These are phyloP conservation scores for Maudiozyma barnettii DNA, from an alignment of 805 yeast genomes.

Conservation along the genomic window DNA sequence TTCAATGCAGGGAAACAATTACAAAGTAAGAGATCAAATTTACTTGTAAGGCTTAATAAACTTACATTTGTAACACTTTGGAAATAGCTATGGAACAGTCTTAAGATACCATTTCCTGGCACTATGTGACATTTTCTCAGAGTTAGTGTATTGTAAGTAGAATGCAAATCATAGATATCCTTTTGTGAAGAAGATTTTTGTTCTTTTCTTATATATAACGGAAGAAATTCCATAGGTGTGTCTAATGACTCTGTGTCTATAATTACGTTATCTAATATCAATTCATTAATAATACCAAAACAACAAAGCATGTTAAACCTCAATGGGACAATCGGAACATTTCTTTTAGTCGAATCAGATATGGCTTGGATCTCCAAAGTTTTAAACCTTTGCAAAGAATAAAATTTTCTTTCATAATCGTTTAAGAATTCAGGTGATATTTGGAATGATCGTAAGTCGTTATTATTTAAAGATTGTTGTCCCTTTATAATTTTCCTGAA, in stretches of 20 bases:
- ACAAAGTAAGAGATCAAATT: constrained; percentile 40
- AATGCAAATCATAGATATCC: constrained; percentile 25
- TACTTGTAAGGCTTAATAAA: constrained; percentile 33
- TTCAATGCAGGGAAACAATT: constrained; percentile 36
- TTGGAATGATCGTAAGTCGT: constrained; percentile 25
- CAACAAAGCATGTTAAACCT: constrained; percentile 39
- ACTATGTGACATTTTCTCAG: constrained; percentile 30
- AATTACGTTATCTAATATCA: constrained; percentile 38
- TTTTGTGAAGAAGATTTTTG: constrained; percentile 1
- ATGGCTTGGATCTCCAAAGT: constrained; percentile 18
- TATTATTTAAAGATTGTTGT: constrained; percentile 24
- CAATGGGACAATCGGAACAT: constrained; percentile 13
- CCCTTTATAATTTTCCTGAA: constrained; percentile 27
- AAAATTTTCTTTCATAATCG: constrained; percentile 22
- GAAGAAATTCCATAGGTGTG: constrained; percentile 29
- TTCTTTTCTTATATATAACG: constrained; percentile 19
- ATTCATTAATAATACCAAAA: constrained; percentile 36
- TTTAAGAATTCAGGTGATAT: constrained; percentile 20
- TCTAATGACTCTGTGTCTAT: constrained; percentile 36
- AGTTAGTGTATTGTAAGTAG: constrained; percentile 29
- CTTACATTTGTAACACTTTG: constrained; percentile 31
- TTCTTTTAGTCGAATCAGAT: constrained; percentile 5
- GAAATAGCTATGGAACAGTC: constrained; percentile 33
- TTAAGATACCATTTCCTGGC: constrained; percentile 31
- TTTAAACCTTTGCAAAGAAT: constrained; percentile 23